Percentiles rank a stretch among this genome's conserved stretches.
phyloP scores from a whole-genome alignment of 305 asterid genomes.

The Fraxinus paxiana region DNA sequence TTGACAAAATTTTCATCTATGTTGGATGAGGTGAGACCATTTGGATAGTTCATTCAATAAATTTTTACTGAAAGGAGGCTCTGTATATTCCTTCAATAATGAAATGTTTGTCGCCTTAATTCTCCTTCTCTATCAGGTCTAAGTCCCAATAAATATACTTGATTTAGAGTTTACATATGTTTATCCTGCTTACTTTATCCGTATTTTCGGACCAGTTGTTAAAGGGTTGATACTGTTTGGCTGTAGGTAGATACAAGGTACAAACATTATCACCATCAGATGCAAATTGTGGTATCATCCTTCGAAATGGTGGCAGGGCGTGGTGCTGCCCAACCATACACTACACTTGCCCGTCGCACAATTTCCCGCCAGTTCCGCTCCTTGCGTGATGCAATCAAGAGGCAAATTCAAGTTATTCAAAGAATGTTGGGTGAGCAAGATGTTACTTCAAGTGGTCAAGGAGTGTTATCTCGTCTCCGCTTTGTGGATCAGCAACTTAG shows the following conservation, averaged over 20 bases:
- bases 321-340: constrained; percentile 68
- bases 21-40: constrained; percentile 57
- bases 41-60: neutral
- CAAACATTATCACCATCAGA: constrained; percentile 58
- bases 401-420: constrained; percentile 50
- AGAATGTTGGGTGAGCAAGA: constrained; percentile 56
- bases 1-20: constrained; percentile 46
- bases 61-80: neutral
- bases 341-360: constrained; percentile 62
- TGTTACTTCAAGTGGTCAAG: constrained; percentile 29
- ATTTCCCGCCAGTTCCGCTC: constrained; percentile 71
- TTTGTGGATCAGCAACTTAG: constrained; percentile 63
- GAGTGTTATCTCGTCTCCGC: constrained; percentile 57
- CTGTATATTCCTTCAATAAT: neutral
- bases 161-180: neutral
- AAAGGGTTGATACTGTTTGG: constrained; percentile 13
- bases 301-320: constrained; percentile 59
- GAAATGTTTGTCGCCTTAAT: neutral
- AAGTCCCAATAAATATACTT: neutral
- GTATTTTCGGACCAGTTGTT: neutral
- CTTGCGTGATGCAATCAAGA: constrained; percentile 60
- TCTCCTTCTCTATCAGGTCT: neutral
- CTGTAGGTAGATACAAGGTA: constrained; percentile 65
- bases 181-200: neutral
- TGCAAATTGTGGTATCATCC: constrained; percentile 59